phyloP scores from a whole-genome alignment of 1,284 basidiomycete species.

The Ceratobasidium sp. region DNA sequence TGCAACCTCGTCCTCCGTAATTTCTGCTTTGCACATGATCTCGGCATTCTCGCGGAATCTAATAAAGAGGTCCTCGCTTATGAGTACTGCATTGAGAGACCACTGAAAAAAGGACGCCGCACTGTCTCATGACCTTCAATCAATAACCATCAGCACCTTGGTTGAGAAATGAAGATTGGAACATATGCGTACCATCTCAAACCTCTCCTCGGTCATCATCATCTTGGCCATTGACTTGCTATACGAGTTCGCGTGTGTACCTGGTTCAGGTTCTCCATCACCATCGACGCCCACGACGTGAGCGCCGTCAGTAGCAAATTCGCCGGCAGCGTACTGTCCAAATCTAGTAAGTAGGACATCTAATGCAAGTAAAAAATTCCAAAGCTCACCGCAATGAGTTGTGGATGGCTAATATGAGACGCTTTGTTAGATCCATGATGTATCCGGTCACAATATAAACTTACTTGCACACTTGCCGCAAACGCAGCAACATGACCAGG shows the following conservation, averaged over 20 bases:
- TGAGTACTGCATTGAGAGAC: conserved; percentile 58
- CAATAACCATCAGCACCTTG: conserved; percentile 58
- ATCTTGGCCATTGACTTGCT: conserved; percentile 56
- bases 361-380: not conserved
- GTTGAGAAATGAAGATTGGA: conserved; percentile 54
- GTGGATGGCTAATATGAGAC: conserved; percentile 60
- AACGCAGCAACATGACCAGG: conserved; percentile 71
- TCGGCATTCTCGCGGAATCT: conserved; percentile 65
- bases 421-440: not conserved
- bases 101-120: conserved; percentile 50
- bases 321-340: conserved; percentile 40
- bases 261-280: conserved; percentile 59
- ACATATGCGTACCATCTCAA: conserved; percentile 61
- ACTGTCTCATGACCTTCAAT: conserved; percentile 59
- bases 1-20: conserved; percentile 36
- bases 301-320: conserved; percentile 55
- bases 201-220: conserved; percentile 66
- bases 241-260: not conserved
- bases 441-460: conserved; percentile 22
- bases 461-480: conserved; percentile 68
- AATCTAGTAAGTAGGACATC: not conserved
- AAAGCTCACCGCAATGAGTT: conserved; percentile 64
- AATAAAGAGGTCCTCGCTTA: conserved; percentile 60
- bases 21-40: conserved; percentile 58
- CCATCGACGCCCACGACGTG: conserved; percentile 58